These are phyloP conservation scores for Trichoderma virens DNA, from an alignment of 495 filamentous ascomycete species.

Conservation along the genomic window DNA sequence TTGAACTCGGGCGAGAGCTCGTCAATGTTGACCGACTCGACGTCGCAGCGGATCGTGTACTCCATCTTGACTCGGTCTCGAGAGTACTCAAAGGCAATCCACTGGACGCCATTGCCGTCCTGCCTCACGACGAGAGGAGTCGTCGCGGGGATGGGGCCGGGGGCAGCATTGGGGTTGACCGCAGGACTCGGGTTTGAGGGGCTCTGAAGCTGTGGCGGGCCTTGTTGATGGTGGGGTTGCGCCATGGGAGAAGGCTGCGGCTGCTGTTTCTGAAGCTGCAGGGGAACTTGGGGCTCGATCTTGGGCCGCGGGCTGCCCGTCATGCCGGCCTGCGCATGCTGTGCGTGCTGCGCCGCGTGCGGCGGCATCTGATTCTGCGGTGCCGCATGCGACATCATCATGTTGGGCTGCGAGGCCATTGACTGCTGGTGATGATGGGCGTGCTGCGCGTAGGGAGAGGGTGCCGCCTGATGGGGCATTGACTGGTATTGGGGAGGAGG, in stretches of 20 bases:
- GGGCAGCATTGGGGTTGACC: conserved; percentile 83
- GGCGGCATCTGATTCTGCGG: conserved; percentile 38
- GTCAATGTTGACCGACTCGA: conserved; percentile 91
- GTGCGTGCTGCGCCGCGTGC: conserved; percentile 35
- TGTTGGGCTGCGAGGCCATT: conserved; percentile 45
- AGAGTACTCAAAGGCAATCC: conserved; percentile 98
- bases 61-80: conserved; percentile 98
- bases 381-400: conserved; percentile 51
- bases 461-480: conserved; percentile 54
- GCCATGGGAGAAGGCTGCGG: conserved; percentile 22
- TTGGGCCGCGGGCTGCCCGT: conserved; percentile 58
- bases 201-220: conserved; percentile 41
- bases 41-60: conserved; percentile 96
- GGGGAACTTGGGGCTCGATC: conserved; percentile 47
- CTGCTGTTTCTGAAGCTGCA: conserved; percentile 48
- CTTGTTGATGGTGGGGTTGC: conserved; percentile 17
- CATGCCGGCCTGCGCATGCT: conserved; percentile 44
- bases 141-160: conserved; percentile 97
- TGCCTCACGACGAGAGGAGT: conserved; percentile 91
- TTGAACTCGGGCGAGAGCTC: conserved; percentile 82
- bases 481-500: conserved; percentile 59
- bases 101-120: conserved; percentile 94
- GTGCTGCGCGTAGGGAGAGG: conserved; percentile 72
- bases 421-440: conserved; percentile 57
- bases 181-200: conserved; percentile 35